Base-by-base conservation (phyloP, 345 rosid genomes). In the Erysimum cheiranthoides region DNA sequence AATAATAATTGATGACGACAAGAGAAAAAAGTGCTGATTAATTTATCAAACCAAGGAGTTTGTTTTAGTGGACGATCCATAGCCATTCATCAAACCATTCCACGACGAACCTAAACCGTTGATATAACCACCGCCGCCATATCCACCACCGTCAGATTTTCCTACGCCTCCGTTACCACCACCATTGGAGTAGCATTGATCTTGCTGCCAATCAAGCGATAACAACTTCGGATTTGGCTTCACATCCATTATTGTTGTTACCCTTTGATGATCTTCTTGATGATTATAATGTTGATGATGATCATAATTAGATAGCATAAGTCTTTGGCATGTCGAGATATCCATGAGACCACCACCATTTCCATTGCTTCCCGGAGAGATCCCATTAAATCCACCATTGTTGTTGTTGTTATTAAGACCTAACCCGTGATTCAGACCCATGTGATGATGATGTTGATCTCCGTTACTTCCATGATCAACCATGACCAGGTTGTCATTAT, bases 201-300 rank as follows among this genome's bases (percentile, higher is more conserved):
- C 89, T 73, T 91, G 97, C 68, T 89, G 95, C 97, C 97, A 91
- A 39, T 91, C 92, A 34, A 91, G 90, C 31, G 97, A 87, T 61
- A 87, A 76, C 35, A 89, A 67, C 86, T 84, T 89, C 10, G 90
- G 67, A 70, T 82, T 86, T 45, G 95, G 95, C 78, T 91, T 91
- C 80, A 87, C 91, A 74, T 91, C 92, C 49, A 84, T 75, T 21
- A 80, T 46, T 66, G 82, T 39, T 30, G 76, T 63, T 18, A 61
- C 52, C 32, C 71, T 74, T 73, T 80, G 88, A 42, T 82, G 72
- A 17, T 80, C 85, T 68, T 86, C 75, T 47, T 54, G 52, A 47
- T 85, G 85, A 3, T 85, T 86, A 60, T 86, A 73, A 34, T 66
- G 49, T 2, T 66, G 82, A 11, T 66, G 82, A 11, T 66, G 80